Percentiles rank a stretch among this genome's conserved stretches.
Conservation (phyloP, 2,329 filamentous ascomycete species). For the Aquanectria penicillioides region DNA sequence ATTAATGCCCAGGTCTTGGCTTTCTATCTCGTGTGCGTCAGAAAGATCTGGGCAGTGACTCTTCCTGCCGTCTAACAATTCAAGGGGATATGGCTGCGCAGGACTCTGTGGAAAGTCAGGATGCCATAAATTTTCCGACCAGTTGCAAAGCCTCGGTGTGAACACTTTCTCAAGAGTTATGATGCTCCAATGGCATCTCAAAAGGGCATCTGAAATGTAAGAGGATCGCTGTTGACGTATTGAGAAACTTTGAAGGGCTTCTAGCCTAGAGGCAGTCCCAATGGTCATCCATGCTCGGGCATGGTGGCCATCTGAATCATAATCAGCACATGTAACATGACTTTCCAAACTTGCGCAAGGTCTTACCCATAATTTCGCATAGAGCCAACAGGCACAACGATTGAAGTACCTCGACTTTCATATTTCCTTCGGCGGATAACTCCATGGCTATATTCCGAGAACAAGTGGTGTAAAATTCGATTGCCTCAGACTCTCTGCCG, state of each 20-base stretch:
- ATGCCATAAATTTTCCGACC: neutral
- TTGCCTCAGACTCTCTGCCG: conserved; percentile 27
- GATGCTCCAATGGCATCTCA: conserved; percentile 36
- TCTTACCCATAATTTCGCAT: conserved; percentile 34
- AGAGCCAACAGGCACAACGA: conserved; percentile 32
- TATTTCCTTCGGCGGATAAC: conserved; percentile 23
- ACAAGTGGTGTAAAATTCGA: conserved; percentile 33
- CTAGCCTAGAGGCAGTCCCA: conserved; percentile 30
- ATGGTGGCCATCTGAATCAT: conserved; percentile 20
- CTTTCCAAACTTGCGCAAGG: rapidly evolving
- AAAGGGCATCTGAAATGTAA: conserved; percentile 7
- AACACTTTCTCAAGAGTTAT: conserved; percentile 28
- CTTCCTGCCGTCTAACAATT: conserved; percentile 17
- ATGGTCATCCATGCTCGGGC: conserved; percentile 39
- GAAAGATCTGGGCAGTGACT: conserved; percentile 35
- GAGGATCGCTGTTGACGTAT: neutral
- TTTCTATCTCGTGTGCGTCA: conserved; percentile 29
- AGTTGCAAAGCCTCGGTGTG: conserved; percentile 14
- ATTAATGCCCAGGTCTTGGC: conserved; percentile 19
- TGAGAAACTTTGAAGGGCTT: conserved; percentile 25
- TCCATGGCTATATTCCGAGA: conserved; percentile 32
- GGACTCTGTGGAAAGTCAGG: conserved; percentile 30
- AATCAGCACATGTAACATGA: rapidly evolving
- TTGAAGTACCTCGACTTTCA: conserved; percentile 29
- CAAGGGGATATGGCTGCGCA: conserved; percentile 12